Base-by-base conservation (phyloP, 1,284 basidiomycete species). In the Cryptococcus hybrid region DNA sequence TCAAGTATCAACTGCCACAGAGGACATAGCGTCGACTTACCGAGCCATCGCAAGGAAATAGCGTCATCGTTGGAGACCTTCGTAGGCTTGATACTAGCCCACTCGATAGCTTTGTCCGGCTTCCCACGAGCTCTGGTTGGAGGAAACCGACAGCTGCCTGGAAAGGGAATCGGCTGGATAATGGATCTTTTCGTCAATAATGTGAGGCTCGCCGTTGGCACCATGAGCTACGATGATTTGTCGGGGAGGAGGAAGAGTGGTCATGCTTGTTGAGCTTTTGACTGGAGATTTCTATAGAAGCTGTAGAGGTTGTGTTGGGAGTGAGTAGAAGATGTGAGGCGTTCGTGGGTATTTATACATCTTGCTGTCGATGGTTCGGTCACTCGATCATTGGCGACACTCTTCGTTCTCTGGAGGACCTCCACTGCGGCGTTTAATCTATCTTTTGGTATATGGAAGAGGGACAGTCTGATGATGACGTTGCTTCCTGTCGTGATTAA, bases 231-330 rank as follows among this genome's bases (percentile, higher is more conserved):
- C 49, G 30, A 62, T 45, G 18, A 62, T 48, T 7, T 53, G 43
- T 18, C 58, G 55, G 12, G 61, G 58, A 8, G 57, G 36, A n/a
- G 61, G 61, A 47, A 62, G 57, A 36, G 60, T 11, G 5, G 48
- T 37, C 37, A 50, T 50, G 46, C 13, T 47, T 9, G 9, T 47
- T 42, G 12, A 42, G 5, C 3, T 42, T 5, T 42, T 12, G 5
- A 42, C 4, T 30, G 30, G 30, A 4, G 30, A 30, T 30, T 30
- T 30, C 30, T 30, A 30, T 30, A 30, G 30, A 30, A 4, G 30
- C 30, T 30, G 30, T 30, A 30, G 30, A 30, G 30, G 30, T 30
- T 30, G 30, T 30, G 30, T 3, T 30, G 30, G 30, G 30, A 3
- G 30, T 30, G 30, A 30, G 30, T 30, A 30, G 30, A 30, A 3